Conservation (phyloP, 2,329 filamentous ascomycete species). For the Macroventuria anomochaeta region DNA sequence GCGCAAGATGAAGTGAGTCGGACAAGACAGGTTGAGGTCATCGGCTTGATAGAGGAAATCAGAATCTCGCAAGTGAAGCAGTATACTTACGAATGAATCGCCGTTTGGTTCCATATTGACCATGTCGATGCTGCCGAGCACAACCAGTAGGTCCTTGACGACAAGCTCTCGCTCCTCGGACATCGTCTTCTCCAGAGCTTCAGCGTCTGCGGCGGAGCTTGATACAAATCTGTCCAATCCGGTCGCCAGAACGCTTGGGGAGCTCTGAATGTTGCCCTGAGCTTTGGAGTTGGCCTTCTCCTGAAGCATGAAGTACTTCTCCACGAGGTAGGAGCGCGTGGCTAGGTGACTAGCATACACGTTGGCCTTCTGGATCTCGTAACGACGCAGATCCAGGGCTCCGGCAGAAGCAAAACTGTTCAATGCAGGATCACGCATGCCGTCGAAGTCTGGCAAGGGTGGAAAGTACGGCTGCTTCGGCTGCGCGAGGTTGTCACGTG, state of each 20-base stretch:
- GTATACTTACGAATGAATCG: slow-evolving; percentile 64
- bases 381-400: slow-evolving; percentile 54
- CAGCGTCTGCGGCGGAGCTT: slow-evolving; percentile 31
- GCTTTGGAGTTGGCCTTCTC: slow-evolving; percentile 62
- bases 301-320: slow-evolving; percentile 81
- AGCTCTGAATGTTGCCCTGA: slow-evolving; percentile 51
- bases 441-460: slow-evolving; percentile 45
- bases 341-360: slow-evolving; percentile 82
- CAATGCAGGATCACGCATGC: slow-evolving; percentile 36
- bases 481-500: slow-evolving; percentile 38
- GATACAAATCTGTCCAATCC: slow-evolving; percentile 43
- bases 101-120: slow-evolving; percentile 81
- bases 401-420: slow-evolving; percentile 35
- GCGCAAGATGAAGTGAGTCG: slow-evolving; percentile 17
- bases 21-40: slow-evolving; percentile 11
- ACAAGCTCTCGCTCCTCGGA: slow-evolving; percentile 79
- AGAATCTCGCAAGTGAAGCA: slow-evolving; percentile 20
- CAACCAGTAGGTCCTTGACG: slow-evolving; percentile 76
- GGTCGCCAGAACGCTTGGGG: slow-evolving; percentile 28
- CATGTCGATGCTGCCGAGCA: slow-evolving; percentile 79
- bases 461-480: slow-evolving; percentile 45
- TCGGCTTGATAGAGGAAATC: slow-evolving; percentile 19
- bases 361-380: slow-evolving; percentile 91
- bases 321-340: slow-evolving; percentile 83
- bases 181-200: slow-evolving; percentile 68